These are phyloP conservation scores for Annona cherimola DNA, from an alignment of 164 flowering plant genomes.

Conservation along the genomic window DNA sequence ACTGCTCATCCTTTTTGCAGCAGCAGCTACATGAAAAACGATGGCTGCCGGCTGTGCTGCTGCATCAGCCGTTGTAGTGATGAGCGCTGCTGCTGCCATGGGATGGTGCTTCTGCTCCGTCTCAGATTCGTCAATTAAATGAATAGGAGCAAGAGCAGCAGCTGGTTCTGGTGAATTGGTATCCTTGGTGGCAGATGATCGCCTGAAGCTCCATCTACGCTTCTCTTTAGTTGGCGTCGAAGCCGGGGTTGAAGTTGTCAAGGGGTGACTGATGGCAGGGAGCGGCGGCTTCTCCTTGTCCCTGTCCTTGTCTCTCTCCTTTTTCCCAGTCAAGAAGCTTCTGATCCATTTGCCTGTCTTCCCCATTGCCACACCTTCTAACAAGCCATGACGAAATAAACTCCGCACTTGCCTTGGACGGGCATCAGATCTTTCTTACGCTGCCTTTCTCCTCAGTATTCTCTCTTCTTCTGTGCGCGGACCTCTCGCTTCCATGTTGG, in stretches of 20 bases:
- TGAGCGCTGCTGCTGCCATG: conserved; percentile 52
- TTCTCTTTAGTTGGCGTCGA: conserved; percentile 66
- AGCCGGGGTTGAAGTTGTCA: conserved; percentile 39
- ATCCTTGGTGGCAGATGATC: conserved; percentile 51
- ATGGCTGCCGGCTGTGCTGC: conserved; percentile 69
- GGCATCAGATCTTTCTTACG: not conserved
- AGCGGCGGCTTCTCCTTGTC: conserved; percentile 18
- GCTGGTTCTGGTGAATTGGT: conserved; percentile 23
- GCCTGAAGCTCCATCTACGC: conserved; percentile 83
- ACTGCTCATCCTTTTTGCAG: conserved; percentile 28
- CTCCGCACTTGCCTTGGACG: not conserved
- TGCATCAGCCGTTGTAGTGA: conserved; percentile 56
- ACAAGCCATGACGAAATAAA: not conserved
- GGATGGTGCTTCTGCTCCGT: conserved; percentile 56
- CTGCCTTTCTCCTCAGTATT: not conserved
- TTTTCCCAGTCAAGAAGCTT: conserved; percentile 51
- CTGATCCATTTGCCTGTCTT: conserved; percentile 66
- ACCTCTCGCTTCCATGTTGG: not conserved
- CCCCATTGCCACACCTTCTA: conserved; percentile 38
- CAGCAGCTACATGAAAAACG: conserved; percentile 37
- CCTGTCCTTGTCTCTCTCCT: conserved; percentile 33
- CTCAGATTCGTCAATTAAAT: conserved; percentile 26
- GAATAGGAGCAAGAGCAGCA: conserved; percentile 16
- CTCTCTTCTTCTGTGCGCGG: not conserved
- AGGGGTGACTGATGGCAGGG: conserved; percentile 21